phyloP scores from a whole-genome alignment of 768 basidiomycete genomes.

The Suillus placidus region DNA sequence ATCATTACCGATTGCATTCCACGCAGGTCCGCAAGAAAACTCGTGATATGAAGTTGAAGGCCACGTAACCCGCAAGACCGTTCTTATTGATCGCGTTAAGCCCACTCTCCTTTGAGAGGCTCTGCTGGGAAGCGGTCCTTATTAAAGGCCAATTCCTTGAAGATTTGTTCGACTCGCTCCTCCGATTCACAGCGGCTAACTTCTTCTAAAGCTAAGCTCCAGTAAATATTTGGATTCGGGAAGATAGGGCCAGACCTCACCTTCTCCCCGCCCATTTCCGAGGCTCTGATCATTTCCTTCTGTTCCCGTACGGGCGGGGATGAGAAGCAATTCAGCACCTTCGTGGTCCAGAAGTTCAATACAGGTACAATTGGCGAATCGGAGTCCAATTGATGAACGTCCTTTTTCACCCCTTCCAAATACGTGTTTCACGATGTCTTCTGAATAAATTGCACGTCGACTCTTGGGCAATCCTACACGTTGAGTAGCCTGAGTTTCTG shows the following conservation, averaged over 20 bases:
- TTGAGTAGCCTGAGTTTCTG: conserved; percentile 40
- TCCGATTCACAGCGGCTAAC: conserved; percentile 42
- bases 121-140: conserved; percentile 45
- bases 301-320: conserved; percentile 52
- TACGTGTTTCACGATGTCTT: conserved; percentile 47
- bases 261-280: conserved; percentile 54
- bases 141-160: conserved; percentile 50
- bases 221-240: conserved; percentile 1
- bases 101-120: conserved; percentile 56
- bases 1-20: neutral
- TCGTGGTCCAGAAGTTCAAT: conserved; percentile 56
- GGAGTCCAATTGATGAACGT: conserved; percentile 47
- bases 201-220: conserved; percentile 41
- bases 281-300: conserved; percentile 51
- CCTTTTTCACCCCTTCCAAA: conserved; percentile 52
- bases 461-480: conserved; percentile 28
- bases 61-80: neutral
- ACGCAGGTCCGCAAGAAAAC: neutral
- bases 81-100: conserved; percentile 24
- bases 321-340: conserved; percentile 56
- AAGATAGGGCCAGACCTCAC: conserved; percentile 30
- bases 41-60: neutral
- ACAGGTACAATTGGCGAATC: conserved; percentile 54
- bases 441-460: conserved; percentile 48
- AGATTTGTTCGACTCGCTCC: conserved; percentile 42